Evolutionary conservation across 164 flowering plant genomes (phyloP), one percentile per base, ranked within the genome.

Genomic region (Nymphaea colorata): DNA sequence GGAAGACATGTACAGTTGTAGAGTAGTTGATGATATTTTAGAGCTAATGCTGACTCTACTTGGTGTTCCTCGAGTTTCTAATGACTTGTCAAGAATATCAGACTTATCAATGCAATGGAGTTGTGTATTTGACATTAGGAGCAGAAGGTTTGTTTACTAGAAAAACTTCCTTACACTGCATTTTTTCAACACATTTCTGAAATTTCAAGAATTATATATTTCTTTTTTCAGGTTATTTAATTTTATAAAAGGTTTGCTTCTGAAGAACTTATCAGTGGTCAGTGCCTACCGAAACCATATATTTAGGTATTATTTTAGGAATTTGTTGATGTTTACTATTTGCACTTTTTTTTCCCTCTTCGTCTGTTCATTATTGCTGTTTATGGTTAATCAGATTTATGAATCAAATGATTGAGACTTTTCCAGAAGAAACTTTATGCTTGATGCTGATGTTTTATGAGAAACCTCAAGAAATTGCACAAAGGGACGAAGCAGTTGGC

Each of bases 31-130:
- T 68, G 81, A 79, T 70, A 71, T 85, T 62, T 68, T 89, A 66
- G 82, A 80, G 64, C 73, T 89, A 59, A 83, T 90, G 88, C 75
- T 86, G 14, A 74, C 78, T 74, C 77, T 85, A 78, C 78, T 90
- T 75, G 86, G 84, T 74, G 85, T 85, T 67, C 79, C 88, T 12
- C 69, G 69, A 10, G 62, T 41, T 70, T 57, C 67, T 42, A 72
- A 74, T 69, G 74, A 86, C 67, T 36, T 65, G 64, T 61, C 77
- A 16, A 61, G 68, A 57, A 69, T 90, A 8, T 68, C 76, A 55
- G 53, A 43, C 2, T 65, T 87, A 75, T 76, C 83, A 14, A 57
- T 57, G 63, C 76, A 86, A 64, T 95, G 96, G 96, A 81, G 84
- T 75, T 83, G 86, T 41, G 75, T 83, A 25, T 90, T 95, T 79